Conservation (phyloP, 169 alveolate species). For the Eimeria necatrix region DNA sequence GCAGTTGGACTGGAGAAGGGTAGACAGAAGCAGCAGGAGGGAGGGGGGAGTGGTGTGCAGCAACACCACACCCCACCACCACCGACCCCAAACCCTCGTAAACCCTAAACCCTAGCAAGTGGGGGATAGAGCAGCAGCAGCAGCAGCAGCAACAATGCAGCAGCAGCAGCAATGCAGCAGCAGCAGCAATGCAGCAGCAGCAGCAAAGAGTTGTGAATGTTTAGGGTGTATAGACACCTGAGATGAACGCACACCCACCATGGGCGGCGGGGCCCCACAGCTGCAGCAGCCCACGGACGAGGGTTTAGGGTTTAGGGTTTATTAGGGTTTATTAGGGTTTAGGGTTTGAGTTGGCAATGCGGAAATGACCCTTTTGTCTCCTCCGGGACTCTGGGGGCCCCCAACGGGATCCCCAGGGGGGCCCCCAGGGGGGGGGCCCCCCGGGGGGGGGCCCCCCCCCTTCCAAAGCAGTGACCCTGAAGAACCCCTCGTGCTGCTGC, state of each 20-base stretch:
- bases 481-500: conserved; percentile 1
- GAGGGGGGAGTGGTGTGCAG: too few species aligned
- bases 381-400: background rate
- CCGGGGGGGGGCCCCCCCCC: background rate
- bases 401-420: too few species aligned
- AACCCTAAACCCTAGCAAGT: too few species aligned
- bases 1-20: too few species aligned
- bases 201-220: background rate
- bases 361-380: background rate
- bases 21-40: too few species aligned
- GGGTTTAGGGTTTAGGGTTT: background rate
- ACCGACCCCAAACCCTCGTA: too few species aligned
- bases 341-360: background rate
- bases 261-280: background rate
- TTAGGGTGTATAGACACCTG: background rate
- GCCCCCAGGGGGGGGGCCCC: too few species aligned
- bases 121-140: too few species aligned
- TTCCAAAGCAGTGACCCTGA: background rate
- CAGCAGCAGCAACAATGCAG: background rate
- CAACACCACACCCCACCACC: too few species aligned
- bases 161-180: background rate
- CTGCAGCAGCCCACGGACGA: background rate
- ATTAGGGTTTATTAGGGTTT: background rate
- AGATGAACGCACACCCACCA: background rate
- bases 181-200: background rate